phyloP scores from a whole-genome alignment of 192 early-diverging fungal genomes.

The Coemansia sp. region DNA sequence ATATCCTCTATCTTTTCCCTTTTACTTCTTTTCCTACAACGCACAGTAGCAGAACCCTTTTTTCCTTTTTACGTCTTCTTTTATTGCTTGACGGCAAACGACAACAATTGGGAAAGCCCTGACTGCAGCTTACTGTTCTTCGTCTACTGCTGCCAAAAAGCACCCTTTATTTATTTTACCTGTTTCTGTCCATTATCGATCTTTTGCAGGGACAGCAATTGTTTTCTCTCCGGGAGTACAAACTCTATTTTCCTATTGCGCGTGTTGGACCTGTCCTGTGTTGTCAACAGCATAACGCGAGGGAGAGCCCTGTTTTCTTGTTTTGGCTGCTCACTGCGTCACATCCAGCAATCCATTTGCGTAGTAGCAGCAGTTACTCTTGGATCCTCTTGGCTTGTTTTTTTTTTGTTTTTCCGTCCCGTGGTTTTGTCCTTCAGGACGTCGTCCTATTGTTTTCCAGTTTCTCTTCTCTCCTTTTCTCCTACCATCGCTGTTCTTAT shows the following conservation, averaged over 20 bases:
- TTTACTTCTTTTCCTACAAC: neutral
- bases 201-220: constrained; percentile 1
- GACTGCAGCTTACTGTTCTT: neutral
- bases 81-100: neutral
- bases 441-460: neutral
- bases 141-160: neutral
- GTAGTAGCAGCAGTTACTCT: constrained; percentile 8
- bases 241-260: neutral
- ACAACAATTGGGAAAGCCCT: neutral
- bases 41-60: constrained; percentile 9
- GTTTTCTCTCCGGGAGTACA: neutral
- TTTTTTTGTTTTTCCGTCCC: neutral
- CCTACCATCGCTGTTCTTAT: constrained; percentile 9
- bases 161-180: neutral
- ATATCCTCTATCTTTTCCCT: neutral
- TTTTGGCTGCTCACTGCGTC: neutral
- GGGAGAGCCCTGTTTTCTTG: neutral
- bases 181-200: constrained; percentile 2
- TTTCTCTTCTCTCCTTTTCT: constrained; percentile 10
- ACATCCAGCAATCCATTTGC: constrained; percentile 1
- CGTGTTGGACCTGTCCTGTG: neutral
- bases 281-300: neutral
- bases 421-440: neutral
- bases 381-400: constrained; percentile 1
- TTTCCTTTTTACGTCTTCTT: neutral